Conservation (phyloP, 2,329 filamentous ascomycete species). For the Monilinia aucupariae region DNA sequence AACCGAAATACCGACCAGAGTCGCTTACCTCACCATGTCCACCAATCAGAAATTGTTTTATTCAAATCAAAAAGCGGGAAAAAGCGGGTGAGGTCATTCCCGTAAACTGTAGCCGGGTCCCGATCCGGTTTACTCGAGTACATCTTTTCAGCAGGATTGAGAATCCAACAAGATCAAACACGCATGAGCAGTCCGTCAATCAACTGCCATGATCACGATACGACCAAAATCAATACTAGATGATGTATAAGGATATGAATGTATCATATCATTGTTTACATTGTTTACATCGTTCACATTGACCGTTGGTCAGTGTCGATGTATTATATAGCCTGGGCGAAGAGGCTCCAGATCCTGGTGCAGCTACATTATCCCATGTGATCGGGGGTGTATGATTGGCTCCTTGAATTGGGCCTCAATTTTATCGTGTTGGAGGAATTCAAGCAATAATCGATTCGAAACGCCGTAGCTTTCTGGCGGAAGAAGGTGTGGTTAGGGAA, state of each 20-base stretch:
- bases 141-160: no score
- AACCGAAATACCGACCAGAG: slow-evolving; percentile 6
- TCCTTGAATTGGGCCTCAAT: neutral
- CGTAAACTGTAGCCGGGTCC: slow-evolving; percentile 1
- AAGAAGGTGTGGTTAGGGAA: neutral
- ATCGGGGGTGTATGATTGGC: neutral
- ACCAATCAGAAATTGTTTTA: slow-evolving; percentile 14
- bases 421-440: neutral
- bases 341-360: neutral
- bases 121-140: neutral
- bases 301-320: neutral
- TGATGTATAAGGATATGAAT: no score
- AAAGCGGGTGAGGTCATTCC: slow-evolving; percentile 17
- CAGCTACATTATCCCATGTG: neutral
- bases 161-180: no score
- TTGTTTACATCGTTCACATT: no score
- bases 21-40: slow-evolving; percentile 11
- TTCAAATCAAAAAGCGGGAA: slow-evolving; percentile 16
- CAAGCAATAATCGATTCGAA: neutral
- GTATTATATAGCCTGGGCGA: neutral
- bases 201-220: no score
- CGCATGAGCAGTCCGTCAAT: no score
- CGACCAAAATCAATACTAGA: no score
- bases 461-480: neutral
- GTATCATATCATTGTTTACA: neutral